These are phyloP conservation scores for Diplodia scrobiculata DNA, from an alignment of 2,329 filamentous ascomycete genomes.

Conservation along the genomic window DNA sequence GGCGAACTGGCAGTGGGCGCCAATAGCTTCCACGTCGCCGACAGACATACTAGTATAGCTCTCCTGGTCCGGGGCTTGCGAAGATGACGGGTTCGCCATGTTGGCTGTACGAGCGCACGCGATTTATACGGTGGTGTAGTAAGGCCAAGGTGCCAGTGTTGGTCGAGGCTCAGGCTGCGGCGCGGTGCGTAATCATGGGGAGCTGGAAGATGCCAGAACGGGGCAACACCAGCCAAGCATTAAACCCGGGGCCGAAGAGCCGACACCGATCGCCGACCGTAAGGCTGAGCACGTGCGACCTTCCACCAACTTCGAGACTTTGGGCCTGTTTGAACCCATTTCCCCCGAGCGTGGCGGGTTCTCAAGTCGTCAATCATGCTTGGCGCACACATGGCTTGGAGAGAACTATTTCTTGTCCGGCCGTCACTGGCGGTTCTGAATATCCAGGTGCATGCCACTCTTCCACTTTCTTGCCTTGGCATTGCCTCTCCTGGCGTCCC, in stretches of 20 bases:
- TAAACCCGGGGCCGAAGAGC: conserved; percentile 4
- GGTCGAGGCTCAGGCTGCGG: neutral
- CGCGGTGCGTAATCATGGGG: conserved; percentile 26
- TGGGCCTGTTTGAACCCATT: neutral
- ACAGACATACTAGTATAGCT: conserved; percentile 74
- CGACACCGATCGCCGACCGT: conserved; percentile 15
- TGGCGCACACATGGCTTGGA: neutral
- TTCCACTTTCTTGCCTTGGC: neutral
- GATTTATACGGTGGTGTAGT: conserved; percentile 21
- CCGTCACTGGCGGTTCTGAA: neutral
- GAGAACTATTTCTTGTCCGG: neutral
- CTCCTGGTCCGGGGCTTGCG: conserved; percentile 40
- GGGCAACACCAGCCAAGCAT: conserved; percentile 13
- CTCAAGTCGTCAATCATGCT: neutral
- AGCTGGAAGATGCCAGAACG: conserved; percentile 27
- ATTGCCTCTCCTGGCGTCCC: too few species aligned
- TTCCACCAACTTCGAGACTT: neutral
- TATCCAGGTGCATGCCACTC: neutral
- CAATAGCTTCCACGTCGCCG: conserved; percentile 79
- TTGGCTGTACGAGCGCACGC: neutral
- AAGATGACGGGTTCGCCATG: conserved; percentile 6
- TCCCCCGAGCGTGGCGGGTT: neutral
- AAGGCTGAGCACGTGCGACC: conserved; percentile 22
- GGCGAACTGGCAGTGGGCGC: conserved; percentile 84
- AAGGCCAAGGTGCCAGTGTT: neutral